Base-by-base conservation (phyloP, 192 early-diverging fungal species). In the Dissophora ornata region DNA sequence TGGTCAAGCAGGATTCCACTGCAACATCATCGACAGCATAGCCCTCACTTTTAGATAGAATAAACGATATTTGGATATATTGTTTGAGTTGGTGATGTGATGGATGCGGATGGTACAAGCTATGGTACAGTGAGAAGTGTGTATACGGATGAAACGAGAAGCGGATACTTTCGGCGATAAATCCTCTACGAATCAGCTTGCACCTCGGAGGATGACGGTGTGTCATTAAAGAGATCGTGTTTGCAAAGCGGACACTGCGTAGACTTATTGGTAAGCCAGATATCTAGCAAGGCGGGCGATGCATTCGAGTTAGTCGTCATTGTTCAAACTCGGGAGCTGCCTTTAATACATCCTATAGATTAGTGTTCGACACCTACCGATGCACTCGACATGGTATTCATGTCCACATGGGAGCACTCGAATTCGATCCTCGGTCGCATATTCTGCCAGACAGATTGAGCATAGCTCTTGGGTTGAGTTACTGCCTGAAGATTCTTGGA, bases 1-100 rank as follows among this genome's bases (percentile, higher is more conserved):
- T 86, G 82, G 69, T 69, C 34, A 93, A 93, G 55, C 52, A 79
- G 45, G 62, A 55, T 25, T 41, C 59, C 9, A 19, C 13, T 2
- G 4, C 56, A 28, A 9, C n/a, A 25, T 22, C 38, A 21, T 46
- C 41, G 36, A 21, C 38, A 15, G 36, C 54, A 56, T 56, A 41
- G 34, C 13, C 22, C 16, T 56, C 18, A n/a, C 11, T 29, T 25
- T 52, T 30, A 60, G n/a, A 10, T 24, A 47, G 6, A 38, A 38
- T 38, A 38, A 13, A 38, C 36, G 13, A 13, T 13, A 9, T 9
- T 38, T 38, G 6, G 6, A 13, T 6, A 38, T 38, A 38, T 38
- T 13, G 36, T 38, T 38, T 38, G 36, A 38, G n/a, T n/a, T n/a
- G n/a, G n/a, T n/a, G n/a, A n/a, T n/a, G n/a, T n/a, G n/a, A n/a